Conservation (phyloP, 768 basidiomycete genomes). For the Imleria badia region DNA sequence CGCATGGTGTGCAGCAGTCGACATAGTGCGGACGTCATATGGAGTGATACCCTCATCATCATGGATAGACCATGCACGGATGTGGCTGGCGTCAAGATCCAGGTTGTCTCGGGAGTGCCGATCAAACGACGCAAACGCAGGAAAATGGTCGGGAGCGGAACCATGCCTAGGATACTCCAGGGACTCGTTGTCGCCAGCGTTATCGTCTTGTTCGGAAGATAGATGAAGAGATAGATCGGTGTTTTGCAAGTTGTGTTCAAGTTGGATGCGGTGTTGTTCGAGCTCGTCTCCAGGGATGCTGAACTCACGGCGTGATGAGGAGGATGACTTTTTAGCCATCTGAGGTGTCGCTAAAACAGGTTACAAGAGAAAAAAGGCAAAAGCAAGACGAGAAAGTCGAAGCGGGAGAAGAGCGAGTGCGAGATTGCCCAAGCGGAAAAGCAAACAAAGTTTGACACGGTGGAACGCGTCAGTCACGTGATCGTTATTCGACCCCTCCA, state of each 20-base stretch:
- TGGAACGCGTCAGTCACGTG: constrained; percentile 32
- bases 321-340: constrained; percentile 28
- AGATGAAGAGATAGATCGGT: constrained; percentile 72
- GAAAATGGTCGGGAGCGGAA: constrained; percentile 54
- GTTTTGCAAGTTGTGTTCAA: constrained; percentile 75
- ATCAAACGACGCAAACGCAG: constrained; percentile 62
- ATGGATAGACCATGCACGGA: constrained; percentile 61
- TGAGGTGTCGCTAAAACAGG: constrained; percentile 16
- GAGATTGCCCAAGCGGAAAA: neutral
- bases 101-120: constrained; percentile 54
- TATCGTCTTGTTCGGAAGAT: constrained; percentile 49
- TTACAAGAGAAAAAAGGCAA: constrained; percentile 15
- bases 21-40: constrained; percentile 68
- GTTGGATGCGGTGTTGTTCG: constrained; percentile 72
- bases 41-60: constrained; percentile 68
- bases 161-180: constrained; percentile 75
- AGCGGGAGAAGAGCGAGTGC: constrained; percentile 8
- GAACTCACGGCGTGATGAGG: constrained; percentile 37
- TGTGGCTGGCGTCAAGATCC: constrained; percentile 51
- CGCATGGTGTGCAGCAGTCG: constrained; percentile 88
- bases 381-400: constrained; percentile 9
- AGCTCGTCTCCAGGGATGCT: constrained; percentile 72
- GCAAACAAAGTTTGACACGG: constrained; percentile 21
- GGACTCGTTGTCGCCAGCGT: constrained; percentile 44
- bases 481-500: constrained; percentile 14